phyloP scores from a whole-genome alignment of 805 yeast species.

The Candida succiphila region DNA sequence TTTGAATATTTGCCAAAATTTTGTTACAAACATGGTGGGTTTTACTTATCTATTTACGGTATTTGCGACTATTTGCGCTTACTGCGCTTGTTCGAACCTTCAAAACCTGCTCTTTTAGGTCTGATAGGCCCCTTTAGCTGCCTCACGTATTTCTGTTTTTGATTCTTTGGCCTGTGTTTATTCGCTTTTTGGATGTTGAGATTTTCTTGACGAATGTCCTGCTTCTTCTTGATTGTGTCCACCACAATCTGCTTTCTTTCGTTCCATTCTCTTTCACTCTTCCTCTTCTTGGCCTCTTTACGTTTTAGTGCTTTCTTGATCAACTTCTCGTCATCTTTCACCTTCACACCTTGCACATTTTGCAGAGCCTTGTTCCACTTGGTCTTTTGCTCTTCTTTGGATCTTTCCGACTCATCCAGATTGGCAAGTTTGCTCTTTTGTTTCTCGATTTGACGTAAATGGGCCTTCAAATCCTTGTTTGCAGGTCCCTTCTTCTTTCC shows the following conservation, averaged over 20 bases:
- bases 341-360: constrained; percentile 80
- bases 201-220: constrained; percentile 87
- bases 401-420: constrained; percentile 53
- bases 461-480: constrained; percentile 75
- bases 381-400: constrained; percentile 55
- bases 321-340: constrained; percentile 83
- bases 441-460: constrained; percentile 63
- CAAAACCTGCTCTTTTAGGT: constrained; percentile 74
- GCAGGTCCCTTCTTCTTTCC: constrained; percentile 76
- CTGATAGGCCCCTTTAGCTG: constrained; percentile 49
- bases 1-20: too few relatives aligned
- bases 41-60: too few relatives aligned
- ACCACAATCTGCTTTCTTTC: constrained; percentile 78
- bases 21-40: too few relatives aligned
- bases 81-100: constrained; percentile 39
- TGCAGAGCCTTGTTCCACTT: constrained; percentile 80
- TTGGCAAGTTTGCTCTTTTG: constrained; percentile 54
- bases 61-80: too few relatives aligned
- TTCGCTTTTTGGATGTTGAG: constrained; percentile 76
- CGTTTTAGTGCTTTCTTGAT: constrained; percentile 78
- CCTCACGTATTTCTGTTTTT: constrained; percentile 57
- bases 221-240: constrained; percentile 62
- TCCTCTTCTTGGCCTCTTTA: constrained; percentile 74
- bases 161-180: constrained; percentile 71
- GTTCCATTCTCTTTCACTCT: constrained; percentile 85